Evolutionary conservation across 352 stramenopile species (phyloP).

Genomic region (Aphanomyces cochlioides): DNA sequence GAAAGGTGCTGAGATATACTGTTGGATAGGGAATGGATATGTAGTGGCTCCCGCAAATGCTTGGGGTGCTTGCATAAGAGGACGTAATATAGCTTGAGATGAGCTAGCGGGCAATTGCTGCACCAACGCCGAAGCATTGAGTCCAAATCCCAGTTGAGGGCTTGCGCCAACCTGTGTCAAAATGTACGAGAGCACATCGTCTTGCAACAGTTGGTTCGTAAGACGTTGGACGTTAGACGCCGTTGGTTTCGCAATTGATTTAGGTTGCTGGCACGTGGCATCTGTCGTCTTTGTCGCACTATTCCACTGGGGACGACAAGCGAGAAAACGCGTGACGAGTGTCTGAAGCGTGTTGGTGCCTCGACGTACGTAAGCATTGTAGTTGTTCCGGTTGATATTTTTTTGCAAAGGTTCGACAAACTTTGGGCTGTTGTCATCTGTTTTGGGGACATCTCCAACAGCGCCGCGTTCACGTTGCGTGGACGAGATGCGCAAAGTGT

Average conservation of each 20-base stretch:
- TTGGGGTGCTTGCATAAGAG: constrained; percentile 60
- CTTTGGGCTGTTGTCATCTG: background rate
- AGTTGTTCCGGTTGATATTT: constrained; percentile 5
- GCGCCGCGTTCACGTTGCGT: constrained; percentile 40
- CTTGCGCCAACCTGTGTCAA: background rate
- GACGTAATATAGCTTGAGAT: constrained; percentile 36
- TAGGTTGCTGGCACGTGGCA: constrained; percentile 44
- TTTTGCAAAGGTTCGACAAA: constrained; percentile 12
- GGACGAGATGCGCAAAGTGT: constrained; percentile 67
- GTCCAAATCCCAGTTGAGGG: background rate
- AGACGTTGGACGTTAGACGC: background rate
- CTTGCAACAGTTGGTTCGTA: background rate
- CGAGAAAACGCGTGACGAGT: constrained; percentile 54
- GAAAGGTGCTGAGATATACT: constrained; percentile 63
- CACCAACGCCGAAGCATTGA: background rate
- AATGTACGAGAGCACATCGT: background rate
- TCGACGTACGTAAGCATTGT: constrained; percentile 5
- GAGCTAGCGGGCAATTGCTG: background rate
- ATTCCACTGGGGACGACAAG: constrained; percentile 63
- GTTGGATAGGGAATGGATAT: constrained; percentile 48
- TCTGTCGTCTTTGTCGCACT: constrained; percentile 31
- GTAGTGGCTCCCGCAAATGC: constrained; percentile 47
- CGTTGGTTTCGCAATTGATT: constrained; percentile 12
- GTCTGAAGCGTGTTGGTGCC: constrained; percentile 59
- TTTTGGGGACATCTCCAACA: constrained; percentile 42